Evolutionary conservation across 139 green algal species (phyloP), one percentile per base, ranked within the genome.

Genomic region (Haematococcus sp.): DNA sequence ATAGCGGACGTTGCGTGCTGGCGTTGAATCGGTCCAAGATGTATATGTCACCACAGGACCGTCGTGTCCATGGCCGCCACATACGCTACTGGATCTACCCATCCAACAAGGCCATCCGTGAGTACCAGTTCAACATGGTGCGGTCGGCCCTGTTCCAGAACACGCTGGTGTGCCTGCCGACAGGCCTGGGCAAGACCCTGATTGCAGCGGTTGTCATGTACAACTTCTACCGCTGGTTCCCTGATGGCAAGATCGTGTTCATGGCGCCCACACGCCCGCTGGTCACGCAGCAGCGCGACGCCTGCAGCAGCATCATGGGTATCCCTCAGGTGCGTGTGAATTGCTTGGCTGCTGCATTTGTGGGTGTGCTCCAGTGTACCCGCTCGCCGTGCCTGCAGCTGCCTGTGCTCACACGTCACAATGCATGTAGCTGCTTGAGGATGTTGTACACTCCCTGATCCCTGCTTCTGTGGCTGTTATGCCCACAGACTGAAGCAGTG

Each of bases 111-210:
- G 44, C 74, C 0, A 60, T 90, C 58, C 84, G 92, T 0, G 76
- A 79, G 34, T 97, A 96, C 72, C 92, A 97, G 83, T 67, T 88
- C 51, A 71, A 79, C 46, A 92, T 96, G 71, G 67, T 78, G 19
- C 67, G 82, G 28, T 80, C 80, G 3, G 89, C 91, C 30, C 85
- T 98, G 43, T 90, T 94, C 40, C 56, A 80, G 74, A 99, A 99
- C 83, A 97, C 92, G 4, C 84, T 99, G 22, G 90, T 97, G 23
- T 96, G 89, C 75, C 87, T 98, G 68, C 95, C 95, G 61, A 98
- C 95, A 0, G 95, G 95, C 17, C 85, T 98, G 33, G 95, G 95
- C 66, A 98, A 99, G 88, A 98, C 95, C 20, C 83, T 97, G 16
- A 94, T 99, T 28, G 95, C 95, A 17, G 93, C 94, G 9, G 95